Percentiles rank a stretch among this genome's conserved stretches.
Conservation (phyloP, 306 rosid genomes). For the Vigna radiata region DNA sequence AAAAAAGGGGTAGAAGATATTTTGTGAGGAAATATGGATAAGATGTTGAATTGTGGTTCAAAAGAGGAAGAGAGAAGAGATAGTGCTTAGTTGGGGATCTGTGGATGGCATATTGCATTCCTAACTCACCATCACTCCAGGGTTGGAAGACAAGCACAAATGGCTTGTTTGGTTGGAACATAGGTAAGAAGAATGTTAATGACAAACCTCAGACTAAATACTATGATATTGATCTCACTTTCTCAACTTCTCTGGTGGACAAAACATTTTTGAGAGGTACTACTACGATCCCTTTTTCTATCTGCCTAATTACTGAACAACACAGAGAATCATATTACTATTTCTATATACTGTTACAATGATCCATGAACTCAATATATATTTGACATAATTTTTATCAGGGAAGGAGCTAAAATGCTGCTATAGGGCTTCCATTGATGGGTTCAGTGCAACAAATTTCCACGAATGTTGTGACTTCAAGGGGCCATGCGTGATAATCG, state of each 20-base stretch:
- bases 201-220: slow-evolving; percentile 64
- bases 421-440: slow-evolving; percentile 80
- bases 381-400: slow-evolving; percentile 37
- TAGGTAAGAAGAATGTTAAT: slow-evolving; percentile 51
- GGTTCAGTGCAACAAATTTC: slow-evolving; percentile 80
- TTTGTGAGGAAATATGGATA: slow-evolving; percentile 46
- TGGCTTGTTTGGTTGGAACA: slow-evolving; percentile 79
- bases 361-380: background rate
- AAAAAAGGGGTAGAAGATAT: slow-evolving; percentile 35
- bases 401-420: slow-evolving; percentile 92
- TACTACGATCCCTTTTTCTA: background rate
- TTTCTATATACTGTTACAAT: background rate
- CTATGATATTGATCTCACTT: slow-evolving; percentile 80
- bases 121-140: slow-evolving; percentile 49
- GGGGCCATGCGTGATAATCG: slow-evolving; percentile 90
- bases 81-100: slow-evolving; percentile 25
- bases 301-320: background rate
- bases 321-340: background rate
- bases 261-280: slow-evolving; percentile 78
- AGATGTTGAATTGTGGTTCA: slow-evolving; percentile 39
- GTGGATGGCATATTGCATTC: slow-evolving; percentile 64
- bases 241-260: slow-evolving; percentile 65
- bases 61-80: slow-evolving; percentile 18
- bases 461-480: slow-evolving; percentile 85
- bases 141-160: slow-evolving; percentile 53